phyloP scores from a whole-genome alignment of 2,329 filamentous ascomycete genomes.

The Diaporthe vaccinii region DNA sequence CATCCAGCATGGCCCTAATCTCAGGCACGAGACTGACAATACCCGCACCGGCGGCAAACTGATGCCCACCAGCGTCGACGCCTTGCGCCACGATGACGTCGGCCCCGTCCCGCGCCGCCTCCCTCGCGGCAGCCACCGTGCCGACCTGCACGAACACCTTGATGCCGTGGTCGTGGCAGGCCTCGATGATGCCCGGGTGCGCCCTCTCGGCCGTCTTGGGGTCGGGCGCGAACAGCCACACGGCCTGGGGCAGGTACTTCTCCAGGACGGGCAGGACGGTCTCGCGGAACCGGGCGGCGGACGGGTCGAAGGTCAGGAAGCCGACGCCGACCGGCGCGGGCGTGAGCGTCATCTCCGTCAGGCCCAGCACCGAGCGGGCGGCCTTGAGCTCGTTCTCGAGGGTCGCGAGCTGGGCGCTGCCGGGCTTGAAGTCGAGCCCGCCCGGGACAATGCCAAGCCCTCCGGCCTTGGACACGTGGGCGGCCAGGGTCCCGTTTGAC shows the following conservation, averaged over 20 bases:
- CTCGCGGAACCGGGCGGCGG: constrained; percentile 54
- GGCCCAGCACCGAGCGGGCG: constrained; percentile 46
- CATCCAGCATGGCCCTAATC: constrained; percentile 61
- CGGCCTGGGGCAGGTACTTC: constrained; percentile 67
- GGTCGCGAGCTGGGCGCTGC: constrained; percentile 45
- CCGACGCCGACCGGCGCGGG: constrained; percentile 70
- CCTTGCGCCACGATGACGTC: constrained; percentile 75
- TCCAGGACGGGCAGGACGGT: constrained; percentile 65
- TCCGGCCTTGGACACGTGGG: constrained; percentile 56
- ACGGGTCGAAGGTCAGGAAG: constrained; percentile 69
- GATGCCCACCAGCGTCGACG: constrained; percentile 75
- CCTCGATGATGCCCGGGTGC: constrained; percentile 51
- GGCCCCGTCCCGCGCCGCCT: constrained; percentile 61
- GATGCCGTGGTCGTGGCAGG: constrained; percentile 53
- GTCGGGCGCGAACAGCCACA: constrained; percentile 77
- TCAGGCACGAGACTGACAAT: constrained; percentile 71
- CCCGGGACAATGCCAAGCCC: constrained; percentile 55
- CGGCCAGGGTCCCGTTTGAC: constrained; percentile 54
- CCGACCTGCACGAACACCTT: constrained; percentile 74
- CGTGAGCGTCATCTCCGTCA: constrained; percentile 43
- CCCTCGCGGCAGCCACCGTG: constrained; percentile 67
- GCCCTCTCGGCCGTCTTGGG: constrained; percentile 51
- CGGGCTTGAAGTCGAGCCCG: constrained; percentile 51
- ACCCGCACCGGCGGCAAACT: constrained; percentile 66
- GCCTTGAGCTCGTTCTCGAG: constrained; percentile 51